phyloP scores from a whole-genome alignment of 768 basidiomycete genomes.

The Steccherinum ochraceum region DNA sequence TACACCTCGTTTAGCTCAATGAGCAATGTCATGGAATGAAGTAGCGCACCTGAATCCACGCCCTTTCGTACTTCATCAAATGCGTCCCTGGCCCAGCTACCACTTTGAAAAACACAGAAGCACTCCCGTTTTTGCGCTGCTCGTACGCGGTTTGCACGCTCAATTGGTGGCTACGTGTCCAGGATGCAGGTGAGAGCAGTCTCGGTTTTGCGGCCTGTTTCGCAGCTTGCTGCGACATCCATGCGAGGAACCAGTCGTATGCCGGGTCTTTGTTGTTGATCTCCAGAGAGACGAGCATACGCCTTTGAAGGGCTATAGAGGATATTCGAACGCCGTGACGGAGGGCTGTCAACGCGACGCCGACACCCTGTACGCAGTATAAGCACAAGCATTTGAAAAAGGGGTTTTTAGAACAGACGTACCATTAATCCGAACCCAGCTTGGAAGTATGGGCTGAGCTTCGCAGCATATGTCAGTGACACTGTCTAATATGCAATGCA shows the following conservation, averaged over 20 bases:
- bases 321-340: constrained; percentile 66
- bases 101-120: constrained; percentile 84
- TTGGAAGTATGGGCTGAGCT: constrained; percentile 87
- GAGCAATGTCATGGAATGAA: not conserved
- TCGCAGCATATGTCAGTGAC: not conserved
- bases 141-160: constrained; percentile 92
- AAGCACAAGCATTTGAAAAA: not conserved
- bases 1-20: too few relatives aligned
- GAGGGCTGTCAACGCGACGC: constrained; percentile 73
- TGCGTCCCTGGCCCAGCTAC: constrained; percentile 95
- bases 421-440: constrained; percentile 99
- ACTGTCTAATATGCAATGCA: too few relatives aligned
- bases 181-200: constrained; percentile 24
- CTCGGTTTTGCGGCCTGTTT: constrained; percentile 25
- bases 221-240: constrained; percentile 80
- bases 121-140: constrained; percentile 85
- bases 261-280: constrained; percentile 93
- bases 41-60: constrained; percentile 87
- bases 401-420: constrained; percentile 5
- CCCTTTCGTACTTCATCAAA: constrained; percentile 82
- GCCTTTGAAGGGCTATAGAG: constrained; percentile 71
- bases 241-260: constrained; percentile 95
- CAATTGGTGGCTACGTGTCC: constrained; percentile 82
- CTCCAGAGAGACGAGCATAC: constrained; percentile 92
- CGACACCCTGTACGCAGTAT: constrained; percentile 69